Conservation (phyloP, 805 yeast species). For the Jamesozyma rosinii region DNA sequence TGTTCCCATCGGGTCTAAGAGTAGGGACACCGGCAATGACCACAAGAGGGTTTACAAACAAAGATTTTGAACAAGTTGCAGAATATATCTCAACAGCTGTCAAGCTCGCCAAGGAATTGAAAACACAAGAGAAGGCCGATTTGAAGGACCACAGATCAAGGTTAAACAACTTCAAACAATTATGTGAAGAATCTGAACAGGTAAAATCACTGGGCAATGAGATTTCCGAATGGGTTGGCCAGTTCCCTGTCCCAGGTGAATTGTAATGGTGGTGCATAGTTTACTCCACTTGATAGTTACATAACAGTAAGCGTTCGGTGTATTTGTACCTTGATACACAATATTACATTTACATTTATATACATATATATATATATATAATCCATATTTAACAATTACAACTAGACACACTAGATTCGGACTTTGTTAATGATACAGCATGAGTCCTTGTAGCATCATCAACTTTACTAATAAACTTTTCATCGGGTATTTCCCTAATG, state of each 20-base stretch:
- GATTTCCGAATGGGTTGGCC: constrained; percentile 61
- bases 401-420: neutral
- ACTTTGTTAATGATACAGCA: neutral
- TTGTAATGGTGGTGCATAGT: too few species aligned
- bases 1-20: constrained; percentile 92
- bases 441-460: neutral
- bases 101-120: constrained; percentile 52
- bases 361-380: neutral
- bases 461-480: neutral
- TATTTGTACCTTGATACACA: too few species aligned
- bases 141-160: constrained; percentile 53
- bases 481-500: constrained; percentile 33
- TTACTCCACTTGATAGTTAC: too few species aligned
- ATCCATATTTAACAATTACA: neutral
- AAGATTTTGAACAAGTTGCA: constrained; percentile 75
- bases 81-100: constrained; percentile 74
- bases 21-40: constrained; percentile 99
- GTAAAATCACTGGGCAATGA: constrained; percentile 55
- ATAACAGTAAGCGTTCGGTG: too few species aligned
- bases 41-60: constrained; percentile 77
- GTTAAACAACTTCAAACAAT: constrained; percentile 59
- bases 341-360: too few species aligned
- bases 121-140: constrained; percentile 47
- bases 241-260: constrained; percentile 87
- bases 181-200: constrained; percentile 55